Conservation (phyloP, 2,329 filamentous ascomycete genomes). For the Fusarium sacchari region DNA sequence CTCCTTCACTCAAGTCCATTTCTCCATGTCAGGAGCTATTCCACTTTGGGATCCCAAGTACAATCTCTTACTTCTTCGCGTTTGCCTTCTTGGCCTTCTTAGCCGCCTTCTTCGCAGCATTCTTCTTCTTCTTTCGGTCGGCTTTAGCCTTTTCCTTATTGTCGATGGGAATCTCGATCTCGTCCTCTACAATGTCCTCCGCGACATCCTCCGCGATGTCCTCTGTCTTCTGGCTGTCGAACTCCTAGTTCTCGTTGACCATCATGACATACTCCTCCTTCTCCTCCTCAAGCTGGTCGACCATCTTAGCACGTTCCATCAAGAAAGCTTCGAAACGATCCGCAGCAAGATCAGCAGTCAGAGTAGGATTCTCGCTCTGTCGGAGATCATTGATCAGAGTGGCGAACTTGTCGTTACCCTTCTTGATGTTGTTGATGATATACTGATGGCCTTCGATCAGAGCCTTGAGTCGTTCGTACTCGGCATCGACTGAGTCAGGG, state of each 20-base stretch:
- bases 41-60: rapidly evolving
- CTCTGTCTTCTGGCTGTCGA: not conserved
- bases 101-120: not conserved
- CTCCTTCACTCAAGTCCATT: no score
- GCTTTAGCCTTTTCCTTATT: not conserved
- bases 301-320: not conserved
- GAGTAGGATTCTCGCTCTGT: not conserved
- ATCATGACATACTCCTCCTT: not conserved
- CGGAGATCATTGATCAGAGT: not conserved
- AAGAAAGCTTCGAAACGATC: not conserved
- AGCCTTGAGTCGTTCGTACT: not conserved
- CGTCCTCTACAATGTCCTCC: not conserved
- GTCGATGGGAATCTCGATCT: not conserved
- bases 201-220: not conserved
- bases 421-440: not conserved
- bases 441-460: not conserved
- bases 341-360: not conserved
- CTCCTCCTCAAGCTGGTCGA: not conserved
- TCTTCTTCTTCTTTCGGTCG: not conserved
- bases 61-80: not conserved
- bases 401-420: not conserved
- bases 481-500: not conserved
- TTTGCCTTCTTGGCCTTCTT: not conserved
- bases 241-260: not conserved
- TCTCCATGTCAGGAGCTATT: rapidly evolving